Base-by-base conservation (phyloP, 2,329 filamentous ascomycete genomes). In the Didymella pinodella region DNA sequence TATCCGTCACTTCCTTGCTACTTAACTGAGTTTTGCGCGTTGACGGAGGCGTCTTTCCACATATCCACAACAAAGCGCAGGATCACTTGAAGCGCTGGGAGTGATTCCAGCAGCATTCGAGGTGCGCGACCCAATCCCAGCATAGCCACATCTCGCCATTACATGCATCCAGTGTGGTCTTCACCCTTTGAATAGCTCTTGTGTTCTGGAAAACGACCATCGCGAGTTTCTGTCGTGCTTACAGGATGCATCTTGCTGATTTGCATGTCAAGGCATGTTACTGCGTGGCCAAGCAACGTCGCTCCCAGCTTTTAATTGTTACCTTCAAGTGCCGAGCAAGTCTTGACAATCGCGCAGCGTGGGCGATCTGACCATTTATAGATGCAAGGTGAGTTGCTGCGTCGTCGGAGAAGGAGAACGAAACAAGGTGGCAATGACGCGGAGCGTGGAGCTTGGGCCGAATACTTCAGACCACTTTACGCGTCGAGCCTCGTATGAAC, bases 391-490 rank as follows among this genome's bases (percentile, higher is more conserved):
- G 14, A 36, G 31, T 2, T 18, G 32, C 12, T 7, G 22, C 25
- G 10, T 32, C 16, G 20, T 40, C 7, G 20, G 16, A 18, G 25
- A 34, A 25, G 25, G 26, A n/a, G 25, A n/a, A 20, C 6, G 18
- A 8, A 22, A 22, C 18, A 25, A 47, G 20, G 47, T 43, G 36
- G 48, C 31, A 40, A 59, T 54, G 56, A 59, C 50, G 41, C 62
- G 56, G 55, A 51, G 41, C 50, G 46, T 25, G 34, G 45, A 32
- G 61, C 62, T 53, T 41, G 54, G 59, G 53, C 57, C 54, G 38
- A 46, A 20, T 16, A 50, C 20, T 54, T 59, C 47, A 68, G 61
- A 63, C 58, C 66, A 69, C 38, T 59, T 52, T 48, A 63, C 67
- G 65, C 67, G 64, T 65, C 59, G 12, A 57, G 56, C 31, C 47